phyloP scores from a whole-genome alignment of 2,329 filamentous ascomycete genomes.

The Aspergillus aculeatus region DNA sequence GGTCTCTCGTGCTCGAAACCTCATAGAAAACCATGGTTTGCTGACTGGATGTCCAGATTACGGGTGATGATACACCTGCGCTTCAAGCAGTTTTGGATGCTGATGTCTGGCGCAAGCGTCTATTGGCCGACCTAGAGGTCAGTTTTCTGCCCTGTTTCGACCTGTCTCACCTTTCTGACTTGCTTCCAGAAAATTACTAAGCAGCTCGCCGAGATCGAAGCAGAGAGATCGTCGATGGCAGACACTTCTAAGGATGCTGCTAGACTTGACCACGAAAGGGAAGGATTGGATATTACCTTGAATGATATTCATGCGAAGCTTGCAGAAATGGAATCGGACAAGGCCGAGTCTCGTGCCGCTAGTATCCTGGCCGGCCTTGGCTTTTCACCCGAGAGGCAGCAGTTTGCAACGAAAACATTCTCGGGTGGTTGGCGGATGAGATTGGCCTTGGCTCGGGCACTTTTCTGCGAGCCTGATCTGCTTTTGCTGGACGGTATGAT shows the following conservation, averaged over 20 bases:
- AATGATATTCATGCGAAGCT: constrained; percentile 90
- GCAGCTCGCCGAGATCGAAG: constrained; percentile 74
- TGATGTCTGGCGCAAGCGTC: constrained; percentile 96
- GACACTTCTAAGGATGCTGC: constrained; percentile 89
- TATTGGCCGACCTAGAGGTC: constrained; percentile 83
- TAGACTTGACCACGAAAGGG: constrained; percentile 79
- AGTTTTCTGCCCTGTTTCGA: constrained; percentile 31
- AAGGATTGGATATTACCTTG: constrained; percentile 85
- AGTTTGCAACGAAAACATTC: constrained; percentile 93
- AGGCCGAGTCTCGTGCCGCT: constrained; percentile 90
- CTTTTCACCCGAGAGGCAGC: constrained; percentile 90
- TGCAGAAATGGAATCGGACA: constrained; percentile 98
- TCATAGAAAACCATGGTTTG: not conserved
- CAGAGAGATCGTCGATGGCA: constrained; percentile 73
- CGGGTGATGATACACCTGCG: constrained; percentile 90
- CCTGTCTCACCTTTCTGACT: not conserved
- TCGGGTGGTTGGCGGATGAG: constrained; percentile 99
- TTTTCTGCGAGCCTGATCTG: constrained; percentile 97
- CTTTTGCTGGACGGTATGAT: constrained; percentile 83
- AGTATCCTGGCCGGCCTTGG: constrained; percentile 96
- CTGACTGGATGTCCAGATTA: constrained; percentile 60
- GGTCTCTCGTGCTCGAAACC: constrained; percentile 18
- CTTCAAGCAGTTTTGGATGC: constrained; percentile 94
- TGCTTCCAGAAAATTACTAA: constrained; percentile 66
- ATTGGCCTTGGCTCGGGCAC: constrained; percentile 85